These are phyloP conservation scores for Pythium myriotylum DNA, from an alignment of 352 stramenopile species.

Conservation along the genomic window DNA sequence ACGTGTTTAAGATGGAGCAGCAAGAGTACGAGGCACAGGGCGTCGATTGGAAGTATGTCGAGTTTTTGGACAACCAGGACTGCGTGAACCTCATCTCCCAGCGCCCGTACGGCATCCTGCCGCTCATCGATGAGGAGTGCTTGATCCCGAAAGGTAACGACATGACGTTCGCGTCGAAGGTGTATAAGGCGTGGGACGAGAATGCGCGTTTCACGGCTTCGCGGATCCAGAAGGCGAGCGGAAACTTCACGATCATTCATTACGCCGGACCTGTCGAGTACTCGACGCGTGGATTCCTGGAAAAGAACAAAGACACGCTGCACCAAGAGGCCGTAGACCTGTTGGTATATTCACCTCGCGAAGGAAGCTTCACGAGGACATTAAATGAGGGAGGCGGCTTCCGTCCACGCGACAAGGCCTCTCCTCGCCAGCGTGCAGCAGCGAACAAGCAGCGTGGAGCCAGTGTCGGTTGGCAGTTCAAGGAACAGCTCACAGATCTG, in stretches of 20 bases:
- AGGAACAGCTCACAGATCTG: conserved; percentile 76
- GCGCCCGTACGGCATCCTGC: conserved; percentile 78
- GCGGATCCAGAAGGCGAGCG: conserved; percentile 73
- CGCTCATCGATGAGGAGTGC: conserved; percentile 89
- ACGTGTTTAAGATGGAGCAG: conserved; percentile 89
- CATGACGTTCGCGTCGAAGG: conserved; percentile 78
- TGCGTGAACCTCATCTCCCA: conserved; percentile 91
- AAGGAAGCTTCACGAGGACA: conserved; percentile 74
- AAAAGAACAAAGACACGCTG: conserved; percentile 89
- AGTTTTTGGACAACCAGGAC: conserved; percentile 88
- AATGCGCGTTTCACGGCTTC: conserved; percentile 73
- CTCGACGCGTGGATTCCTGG: conserved; percentile 69
- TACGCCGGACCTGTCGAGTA: conserved; percentile 86
- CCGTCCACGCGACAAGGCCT: conserved; percentile 53
- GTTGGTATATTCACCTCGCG: conserved; percentile 65
- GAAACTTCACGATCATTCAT: conserved; percentile 79
- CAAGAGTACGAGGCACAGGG: conserved; percentile 83
- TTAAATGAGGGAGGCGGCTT: conserved; percentile 70
- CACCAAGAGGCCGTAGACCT: conserved; percentile 84
- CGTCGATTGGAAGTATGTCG: conserved; percentile 85
- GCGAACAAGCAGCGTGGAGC: conserved; percentile 69
- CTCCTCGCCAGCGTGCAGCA: conserved; percentile 52
- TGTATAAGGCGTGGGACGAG: conserved; percentile 68
- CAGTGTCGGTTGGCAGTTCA: conserved; percentile 88
- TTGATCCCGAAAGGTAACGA: conserved; percentile 86